These are phyloP conservation scores for Xylaria scruposa DNA, from an alignment of 495 filamentous ascomycete species.

Conservation along the genomic window DNA sequence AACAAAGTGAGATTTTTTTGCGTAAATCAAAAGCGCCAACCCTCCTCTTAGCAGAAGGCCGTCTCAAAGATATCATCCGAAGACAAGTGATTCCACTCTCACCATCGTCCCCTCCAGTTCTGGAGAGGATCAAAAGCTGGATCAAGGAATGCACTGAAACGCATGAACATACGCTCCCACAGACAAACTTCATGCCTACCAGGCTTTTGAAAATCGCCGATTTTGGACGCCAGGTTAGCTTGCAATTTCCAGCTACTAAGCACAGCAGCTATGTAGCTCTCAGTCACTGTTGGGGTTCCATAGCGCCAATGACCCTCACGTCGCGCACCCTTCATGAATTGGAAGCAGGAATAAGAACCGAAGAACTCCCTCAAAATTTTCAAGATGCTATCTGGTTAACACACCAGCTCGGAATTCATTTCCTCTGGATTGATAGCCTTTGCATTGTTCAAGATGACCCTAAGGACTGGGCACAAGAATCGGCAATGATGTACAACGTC, in stretches of 20 bases:
- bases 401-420: neutral
- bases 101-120: neutral
- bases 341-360: neutral
- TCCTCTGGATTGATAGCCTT: constrained; percentile 1
- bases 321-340: neutral
- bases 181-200: neutral
- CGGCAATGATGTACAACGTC: neutral
- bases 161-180: neutral
- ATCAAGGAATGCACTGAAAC: neutral
- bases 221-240: neutral
- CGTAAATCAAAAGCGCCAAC: neutral
- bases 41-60: neutral
- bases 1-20: neutral
- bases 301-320: neutral
- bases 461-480: neutral
- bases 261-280: neutral
- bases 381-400: neutral
- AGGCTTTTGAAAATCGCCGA: neutral
- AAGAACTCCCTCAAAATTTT: neutral
- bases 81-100: neutral
- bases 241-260: neutral
- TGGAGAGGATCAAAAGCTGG: neutral
- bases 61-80: neutral
- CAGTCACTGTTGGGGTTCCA: neutral
- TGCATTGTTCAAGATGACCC: constrained; percentile 3